Conservation (phyloP, 2,329 filamentous ascomycete genomes). For the Trichoderma cornu-damae region DNA sequence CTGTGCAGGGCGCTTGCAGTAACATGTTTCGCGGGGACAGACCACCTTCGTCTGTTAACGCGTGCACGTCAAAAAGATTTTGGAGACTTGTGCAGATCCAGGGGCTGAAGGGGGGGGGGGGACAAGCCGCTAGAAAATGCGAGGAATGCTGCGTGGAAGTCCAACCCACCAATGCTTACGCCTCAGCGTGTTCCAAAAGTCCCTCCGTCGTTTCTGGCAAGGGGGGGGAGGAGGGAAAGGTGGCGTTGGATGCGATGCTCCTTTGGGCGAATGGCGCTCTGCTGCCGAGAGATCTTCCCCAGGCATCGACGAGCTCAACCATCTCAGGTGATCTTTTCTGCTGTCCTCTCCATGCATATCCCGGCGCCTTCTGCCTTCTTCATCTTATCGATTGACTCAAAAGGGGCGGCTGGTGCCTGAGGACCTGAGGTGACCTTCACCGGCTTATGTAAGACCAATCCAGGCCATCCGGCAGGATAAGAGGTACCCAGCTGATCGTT, state of each 20-base stretch:
- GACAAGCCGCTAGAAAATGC: not conserved
- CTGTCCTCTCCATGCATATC: no score
- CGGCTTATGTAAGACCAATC: not conserved
- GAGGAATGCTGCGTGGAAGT: slow-evolving; percentile 16
- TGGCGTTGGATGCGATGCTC: slow-evolving; percentile 1
- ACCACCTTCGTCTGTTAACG: not conserved
- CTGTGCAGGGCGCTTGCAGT: not conserved
- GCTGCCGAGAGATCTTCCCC: slow-evolving; percentile 19
- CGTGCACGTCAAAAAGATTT: not conserved
- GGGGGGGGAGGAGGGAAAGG: not conserved
- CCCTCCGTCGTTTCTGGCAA: slow-evolving; percentile 1
- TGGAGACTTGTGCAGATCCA: slow-evolving; percentile 1
- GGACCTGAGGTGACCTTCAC: not conserved
- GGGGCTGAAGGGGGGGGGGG: not conserved
- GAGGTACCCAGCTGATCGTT: not conserved
- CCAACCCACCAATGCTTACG: slow-evolving; percentile 14
- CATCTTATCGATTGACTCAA: not conserved
- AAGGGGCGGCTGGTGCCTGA: not conserved
- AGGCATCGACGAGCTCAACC: slow-evolving; percentile 2
- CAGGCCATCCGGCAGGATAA: not conserved
- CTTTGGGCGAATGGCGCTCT: slow-evolving; percentile 13
- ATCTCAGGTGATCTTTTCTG: slow-evolving; percentile 13
- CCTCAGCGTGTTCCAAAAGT: slow-evolving; percentile 18
- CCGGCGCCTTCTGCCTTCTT: not conserved
- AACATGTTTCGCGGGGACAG: not conserved